phyloP scores from a whole-genome alignment of 257 asterid genomes.

The Oldenlandia corymbosa region DNA sequence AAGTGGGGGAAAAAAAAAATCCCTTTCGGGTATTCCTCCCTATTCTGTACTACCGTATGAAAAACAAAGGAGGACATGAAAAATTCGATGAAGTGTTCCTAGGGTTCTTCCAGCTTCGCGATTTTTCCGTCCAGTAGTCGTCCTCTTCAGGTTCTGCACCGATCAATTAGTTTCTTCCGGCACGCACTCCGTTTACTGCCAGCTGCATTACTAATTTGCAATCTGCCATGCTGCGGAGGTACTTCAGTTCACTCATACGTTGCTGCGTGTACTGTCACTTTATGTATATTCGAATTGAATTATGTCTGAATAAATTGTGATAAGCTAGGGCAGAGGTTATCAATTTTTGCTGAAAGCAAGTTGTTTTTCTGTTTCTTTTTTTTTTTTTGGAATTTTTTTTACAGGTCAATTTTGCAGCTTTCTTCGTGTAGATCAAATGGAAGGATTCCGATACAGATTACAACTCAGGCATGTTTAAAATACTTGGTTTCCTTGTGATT shows the following conservation, averaged over 20 bases:
- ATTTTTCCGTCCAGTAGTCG: not conserved
- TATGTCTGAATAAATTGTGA: not conserved
- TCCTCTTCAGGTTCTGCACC: not conserved
- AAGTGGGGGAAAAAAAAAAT: not conserved
- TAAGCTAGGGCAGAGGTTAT: not conserved
- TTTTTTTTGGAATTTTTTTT: slow-evolving; percentile 15
- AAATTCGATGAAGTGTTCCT: slow-evolving; percentile 7
- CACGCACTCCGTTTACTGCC: not conserved
- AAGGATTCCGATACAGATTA: slow-evolving; percentile 50
- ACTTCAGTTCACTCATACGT: not conserved
- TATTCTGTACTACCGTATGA: not conserved
- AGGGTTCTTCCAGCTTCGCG: slow-evolving; percentile 18
- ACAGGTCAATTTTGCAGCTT: slow-evolving; percentile 70
- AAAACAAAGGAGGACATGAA: not conserved
- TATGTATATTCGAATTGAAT: not conserved
- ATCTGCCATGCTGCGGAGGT: slow-evolving; percentile 22
- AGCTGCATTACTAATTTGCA: slow-evolving; percentile 4
- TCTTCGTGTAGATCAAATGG: slow-evolving; percentile 40
- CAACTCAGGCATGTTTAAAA: slow-evolving; percentile 48
- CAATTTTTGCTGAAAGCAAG: not conserved
- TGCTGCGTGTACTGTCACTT: not conserved
- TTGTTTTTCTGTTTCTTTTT: not conserved
- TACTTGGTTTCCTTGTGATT: not conserved
- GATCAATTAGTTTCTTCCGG: slow-evolving; percentile 2
- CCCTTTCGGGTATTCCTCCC: not conserved